Base-by-base conservation (phyloP, 2,329 filamentous ascomycete species). In the Byssothecium circinans region DNA sequence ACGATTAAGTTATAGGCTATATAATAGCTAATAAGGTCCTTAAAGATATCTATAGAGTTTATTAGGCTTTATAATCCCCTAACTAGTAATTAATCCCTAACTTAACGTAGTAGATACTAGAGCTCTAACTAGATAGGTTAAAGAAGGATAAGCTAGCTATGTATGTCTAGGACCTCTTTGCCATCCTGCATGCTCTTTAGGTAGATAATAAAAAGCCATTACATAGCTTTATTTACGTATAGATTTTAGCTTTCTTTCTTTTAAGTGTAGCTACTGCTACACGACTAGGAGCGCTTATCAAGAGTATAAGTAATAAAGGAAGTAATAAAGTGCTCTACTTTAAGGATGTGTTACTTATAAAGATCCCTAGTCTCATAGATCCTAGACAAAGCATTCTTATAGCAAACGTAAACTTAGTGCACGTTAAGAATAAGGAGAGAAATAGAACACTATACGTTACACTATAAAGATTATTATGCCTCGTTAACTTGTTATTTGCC, bases 1-100 rank as follows among this genome's bases (percentile, higher is more conserved):
- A 57, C 19, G 41, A 19, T 32, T 42, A 58, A 44, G 22, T 58
- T 25, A 47, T 41, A 29, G 11, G 41, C 45, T 30, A 53, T 19
- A 45, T 11, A 17, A 56, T 56, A 36, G 50, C 46, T 17, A n/a
- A 17, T 43, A 39, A 53, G 25, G 27, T 58, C 30, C 48, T 58
- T 18, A 44, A 40, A 17, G 41, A 58, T 38, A 41, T 60, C 52
- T 47, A 47, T 41, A 57, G 54, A n/a, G n/a, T n/a, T n/a, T n/a
- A n/a, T n/a, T n/a, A n/a, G n/a, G n/a, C n/a, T n/a, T n/a, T 43
- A 40, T 58, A 56, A 48, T 18, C 5, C 14, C 49, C 37, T 40
- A 29, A 43, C 38, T 15, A 20, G 42, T 50, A 14, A n/a, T n/a
- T 5, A 5, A 23, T 43, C 47, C 12, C 17, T 32, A 23, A 7